Conservation (phyloP, 2,329 filamentous ascomycete species). For the Sporothrix schenckii region DNA sequence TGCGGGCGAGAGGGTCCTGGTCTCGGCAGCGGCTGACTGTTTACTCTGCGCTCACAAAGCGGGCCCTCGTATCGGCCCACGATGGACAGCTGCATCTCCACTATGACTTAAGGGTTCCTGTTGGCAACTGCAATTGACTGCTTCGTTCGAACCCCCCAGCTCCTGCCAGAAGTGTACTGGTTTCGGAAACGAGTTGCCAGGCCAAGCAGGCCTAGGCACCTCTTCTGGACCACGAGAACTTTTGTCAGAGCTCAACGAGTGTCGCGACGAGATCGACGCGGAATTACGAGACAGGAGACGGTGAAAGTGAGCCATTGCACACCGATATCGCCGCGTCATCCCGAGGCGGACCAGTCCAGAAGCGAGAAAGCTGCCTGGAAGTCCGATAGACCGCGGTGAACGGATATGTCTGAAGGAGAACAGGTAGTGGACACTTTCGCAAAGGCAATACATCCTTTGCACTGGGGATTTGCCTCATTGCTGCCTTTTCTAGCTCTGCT, state of each 20-base stretch:
- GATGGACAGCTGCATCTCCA: not conserved
- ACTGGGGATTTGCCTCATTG: not conserved
- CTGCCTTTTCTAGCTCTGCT: not conserved
- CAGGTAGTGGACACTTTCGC: no score
- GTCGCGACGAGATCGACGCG: not conserved
- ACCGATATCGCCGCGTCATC: not conserved
- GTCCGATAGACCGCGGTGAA: not conserved
- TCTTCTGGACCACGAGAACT: no score
- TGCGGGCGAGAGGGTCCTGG: not conserved
- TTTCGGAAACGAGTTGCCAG: slow-evolving; percentile 6
- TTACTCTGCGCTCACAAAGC: not conserved
- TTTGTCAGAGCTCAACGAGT: not conserved
- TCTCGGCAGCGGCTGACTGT: not conserved
- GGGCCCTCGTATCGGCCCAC: not conserved
- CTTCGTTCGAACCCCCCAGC: not conserved
- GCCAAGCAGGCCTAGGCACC: not conserved
- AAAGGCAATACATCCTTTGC: not conserved
- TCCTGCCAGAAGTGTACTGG: not conserved
- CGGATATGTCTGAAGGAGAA: not conserved
- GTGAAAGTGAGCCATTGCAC: no score
- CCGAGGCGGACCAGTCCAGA: not conserved
- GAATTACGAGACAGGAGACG: not conserved
- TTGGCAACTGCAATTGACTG: not conserved
- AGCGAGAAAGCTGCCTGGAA: not conserved
- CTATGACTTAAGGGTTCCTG: slow-evolving; percentile 15